Evolutionary conservation across 1,139 yeast species (phyloP), one percentile per base, ranked within the genome.

Genomic region (Debaryomyces singareniensis): DNA sequence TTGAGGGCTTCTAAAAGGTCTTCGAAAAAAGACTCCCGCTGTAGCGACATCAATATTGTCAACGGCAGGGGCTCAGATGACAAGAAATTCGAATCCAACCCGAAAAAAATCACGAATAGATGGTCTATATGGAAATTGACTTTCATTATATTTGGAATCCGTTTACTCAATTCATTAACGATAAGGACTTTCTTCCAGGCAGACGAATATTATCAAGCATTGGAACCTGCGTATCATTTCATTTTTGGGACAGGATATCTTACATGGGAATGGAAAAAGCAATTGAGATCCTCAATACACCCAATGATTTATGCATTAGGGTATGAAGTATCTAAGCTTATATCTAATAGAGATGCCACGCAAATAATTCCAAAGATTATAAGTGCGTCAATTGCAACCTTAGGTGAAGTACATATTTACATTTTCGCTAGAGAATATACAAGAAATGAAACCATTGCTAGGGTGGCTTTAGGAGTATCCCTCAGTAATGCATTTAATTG

Each of bases 241-340:
- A 80, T 79, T 0, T 87, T 69, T 51, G 91, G 93, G 1, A 81
- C 78, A 38, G 98, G 98, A 0, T 76, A 78, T 44, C 50, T 78
- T 28, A 87, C 98, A 0, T 93, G 99, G 98, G 99, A 93, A 55
- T 93, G 98, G 98, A 49, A 61, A 21, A 63, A 69, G 30, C 79
- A 77, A 2, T 58, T 93, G 6, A 58, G 99, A 36, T 81, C 95
- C 11, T 78, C 85, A 25, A 56, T 83, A 0, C 93, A 87, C 45
- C 97, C 98, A 0, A 55, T 79, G 29, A 36, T 89, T 1, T 87
- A 84, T 50, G 70, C 75, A 2, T 35, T 48, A 1, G 71, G 62
- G 1, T 68, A 66, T 42, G 7, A 23, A 6, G 1, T 55, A 1
- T 50, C 41, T 3, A 35, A 38, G 11, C 7, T 29, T 4, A 16